These are phyloP conservation scores for Lathyrus oleraceus DNA, from an alignment of 306 rosid genomes.

Conservation along the genomic window DNA sequence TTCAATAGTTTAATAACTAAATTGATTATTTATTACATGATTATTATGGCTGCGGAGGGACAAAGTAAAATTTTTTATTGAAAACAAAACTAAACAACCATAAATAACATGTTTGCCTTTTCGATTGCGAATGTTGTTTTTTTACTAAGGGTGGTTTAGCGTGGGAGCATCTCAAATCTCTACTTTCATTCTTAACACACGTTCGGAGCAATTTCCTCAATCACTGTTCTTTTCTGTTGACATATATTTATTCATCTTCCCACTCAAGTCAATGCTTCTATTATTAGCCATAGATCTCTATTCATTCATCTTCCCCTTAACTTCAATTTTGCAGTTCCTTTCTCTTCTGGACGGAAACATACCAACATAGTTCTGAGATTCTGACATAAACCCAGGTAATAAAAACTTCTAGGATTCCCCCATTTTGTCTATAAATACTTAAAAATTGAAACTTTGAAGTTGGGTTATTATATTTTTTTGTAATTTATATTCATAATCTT, in stretches of 20 bases:
- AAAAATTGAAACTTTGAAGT: slow-evolving; percentile 26
- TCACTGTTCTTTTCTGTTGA: background rate
- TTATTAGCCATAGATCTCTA: slow-evolving; percentile 16
- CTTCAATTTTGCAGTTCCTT: slow-evolving; percentile 33
- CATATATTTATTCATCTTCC: background rate
- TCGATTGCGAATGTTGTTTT: background rate
- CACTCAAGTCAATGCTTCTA: background rate
- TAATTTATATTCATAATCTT: slow-evolving; percentile 22
- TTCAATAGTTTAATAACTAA: no score
- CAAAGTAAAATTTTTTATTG: no score
- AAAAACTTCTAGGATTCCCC: background rate
- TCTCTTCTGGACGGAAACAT: slow-evolving; percentile 22
- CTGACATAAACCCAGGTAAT: slow-evolving; percentile 46
- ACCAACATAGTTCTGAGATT: slow-evolving; percentile 14
- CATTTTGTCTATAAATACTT: background rate
- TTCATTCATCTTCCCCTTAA: background rate
- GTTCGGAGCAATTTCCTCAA: background rate
- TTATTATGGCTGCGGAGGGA: no score
- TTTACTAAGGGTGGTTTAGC: background rate
- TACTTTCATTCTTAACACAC: background rate
- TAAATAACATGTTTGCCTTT: background rate
- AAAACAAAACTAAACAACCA: background rate
- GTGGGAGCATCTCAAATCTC: background rate
- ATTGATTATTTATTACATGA: no score
- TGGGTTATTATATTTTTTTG: background rate